Percentiles rank a stretch among this genome's conserved stretches.
phyloP scores from a whole-genome alignment of 2,329 filamentous ascomycete species.

The Fragosphaeria purpurea region DNA sequence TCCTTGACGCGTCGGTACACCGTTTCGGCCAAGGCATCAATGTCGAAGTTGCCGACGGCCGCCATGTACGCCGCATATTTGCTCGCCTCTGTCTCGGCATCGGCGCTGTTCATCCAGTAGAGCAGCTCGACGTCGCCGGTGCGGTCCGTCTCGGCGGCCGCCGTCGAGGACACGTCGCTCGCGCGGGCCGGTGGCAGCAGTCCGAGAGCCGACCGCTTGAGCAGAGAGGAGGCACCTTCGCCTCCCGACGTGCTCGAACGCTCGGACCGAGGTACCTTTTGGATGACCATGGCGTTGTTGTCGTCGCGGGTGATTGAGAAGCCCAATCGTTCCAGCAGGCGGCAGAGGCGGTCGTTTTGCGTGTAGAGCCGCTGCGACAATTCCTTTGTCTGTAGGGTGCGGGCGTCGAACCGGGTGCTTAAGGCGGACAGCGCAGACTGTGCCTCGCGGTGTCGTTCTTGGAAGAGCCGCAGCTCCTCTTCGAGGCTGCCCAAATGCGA shows the following conservation, averaged over 20 bases:
- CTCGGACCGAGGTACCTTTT: constrained; percentile 56
- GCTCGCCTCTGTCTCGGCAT: constrained; percentile 54
- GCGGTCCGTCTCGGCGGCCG: constrained; percentile 33
- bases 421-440: constrained; percentile 42
- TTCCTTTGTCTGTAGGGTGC: constrained; percentile 66
- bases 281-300: constrained; percentile 62
- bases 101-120: constrained; percentile 69
- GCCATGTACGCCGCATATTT: constrained; percentile 68
- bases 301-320: constrained; percentile 71
- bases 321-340: constrained; percentile 76
- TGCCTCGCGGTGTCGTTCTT: constrained; percentile 50
- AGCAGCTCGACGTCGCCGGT: constrained; percentile 62
- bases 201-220: not conserved
- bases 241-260: constrained; percentile 47
- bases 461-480: constrained; percentile 60
- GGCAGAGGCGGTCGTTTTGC: constrained; percentile 74
- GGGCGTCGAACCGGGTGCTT: constrained; percentile 53
- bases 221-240: constrained; percentile 13
- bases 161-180: not conserved
- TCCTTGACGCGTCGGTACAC: constrained; percentile 86
- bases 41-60: constrained; percentile 66
- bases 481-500: constrained; percentile 68
- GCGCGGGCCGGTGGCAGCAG: not conserved
- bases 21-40: constrained; percentile 74
- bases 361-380: constrained; percentile 73